Evolutionary conservation across 352 stramenopile species (phyloP), one percentile per base, ranked within the genome.

Genomic region (Globisporangium takayamanum): DNA sequence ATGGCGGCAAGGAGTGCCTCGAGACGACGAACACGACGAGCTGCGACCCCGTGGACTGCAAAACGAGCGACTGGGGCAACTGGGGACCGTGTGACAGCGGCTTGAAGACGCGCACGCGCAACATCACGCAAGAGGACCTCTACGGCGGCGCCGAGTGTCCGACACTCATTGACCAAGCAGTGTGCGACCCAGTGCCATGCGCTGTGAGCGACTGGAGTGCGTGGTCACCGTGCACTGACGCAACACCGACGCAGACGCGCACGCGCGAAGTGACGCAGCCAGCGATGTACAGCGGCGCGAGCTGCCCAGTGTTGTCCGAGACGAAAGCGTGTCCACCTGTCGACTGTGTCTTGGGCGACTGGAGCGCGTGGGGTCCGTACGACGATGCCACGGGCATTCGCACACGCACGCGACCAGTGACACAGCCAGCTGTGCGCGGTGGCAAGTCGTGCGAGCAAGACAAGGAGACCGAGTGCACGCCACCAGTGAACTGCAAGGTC

Each of bases 31-130:
- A 72, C n/a, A 67, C 57, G 20, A 80, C 67, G 44, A 55, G 62
- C 18, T 88, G 80, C 26, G 69, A 84, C 6, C 75, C 77, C 0
- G 77, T 87, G 0, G 75, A 87, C 37, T 89, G 80, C 39, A 60
- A 49, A 0, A 53, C 71, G 5, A 63, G 73, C 22, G 72, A 73
- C 0, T 87, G 74, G 74, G 51, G 57, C 0, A 18, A 37, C 0
- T 84, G 66, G 68, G 49, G 53, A 2, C 25, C 30, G 0, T 84
- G 74, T 52, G 62, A 81, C 22, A 64, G 45, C 3, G 59, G 63
- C 0, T 71, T 69, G 26, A 87, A 88, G 55, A 68, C 70, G 0
- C 69, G 73, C 6, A 66, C 60, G 0, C 70, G 78, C 5, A 51
- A 6, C 3, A 69, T 90, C 41, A 58, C 70, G 10, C 74, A 74